Evolutionary conservation across 768 basidiomycete genomes (phyloP).

Genomic region (Calocera cornea): DNA sequence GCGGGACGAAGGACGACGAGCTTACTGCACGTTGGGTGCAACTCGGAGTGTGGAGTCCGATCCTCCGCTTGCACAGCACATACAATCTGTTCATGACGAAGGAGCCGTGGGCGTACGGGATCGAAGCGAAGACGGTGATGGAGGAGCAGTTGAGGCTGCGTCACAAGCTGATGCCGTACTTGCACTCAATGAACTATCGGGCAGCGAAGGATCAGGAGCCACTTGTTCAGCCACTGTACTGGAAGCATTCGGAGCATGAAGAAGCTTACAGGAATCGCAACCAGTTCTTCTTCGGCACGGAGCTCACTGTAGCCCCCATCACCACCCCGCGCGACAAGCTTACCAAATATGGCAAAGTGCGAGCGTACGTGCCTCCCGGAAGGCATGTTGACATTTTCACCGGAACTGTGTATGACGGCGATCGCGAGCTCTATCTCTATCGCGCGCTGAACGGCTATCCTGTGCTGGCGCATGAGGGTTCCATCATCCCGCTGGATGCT

Average conservation of each 20-base stretch:
- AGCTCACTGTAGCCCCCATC: slow-evolving; percentile 15
- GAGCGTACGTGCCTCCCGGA: slow-evolving; percentile 14
- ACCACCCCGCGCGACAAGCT: slow-evolving; percentile 7
- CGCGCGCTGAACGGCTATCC: slow-evolving; percentile 12
- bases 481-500: slow-evolving; percentile 15
- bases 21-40: slow-evolving; percentile 16
- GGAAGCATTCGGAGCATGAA: slow-evolving; percentile 11
- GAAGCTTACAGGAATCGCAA: slow-evolving; percentile 15
- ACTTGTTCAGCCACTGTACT: slow-evolving; percentile 16
- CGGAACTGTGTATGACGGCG: slow-evolving; percentile 16
- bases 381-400: slow-evolving; percentile 16
- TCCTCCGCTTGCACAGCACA: slow-evolving; percentile 17
- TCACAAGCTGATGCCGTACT: slow-evolving; percentile 15
- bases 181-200: slow-evolving; percentile 11
- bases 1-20: slow-evolving; percentile 16
- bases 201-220: slow-evolving; percentile 6
- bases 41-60: slow-evolving; percentile 17
- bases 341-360: slow-evolving; percentile 8
- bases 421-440: slow-evolving; percentile 12
- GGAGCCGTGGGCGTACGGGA: slow-evolving; percentile 14
- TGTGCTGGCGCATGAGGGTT: slow-evolving; percentile 13
- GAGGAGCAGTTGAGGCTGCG: slow-evolving; percentile 13
- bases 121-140: slow-evolving; percentile 9
- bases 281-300: slow-evolving; percentile 15
- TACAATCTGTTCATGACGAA: slow-evolving; percentile 17